A percentile compares a stretch with the other conserved stretches of the same genome.
Evolutionary conservation across 805 yeast genomes (phyloP).

Genomic region (Ogataea corticis): DNA sequence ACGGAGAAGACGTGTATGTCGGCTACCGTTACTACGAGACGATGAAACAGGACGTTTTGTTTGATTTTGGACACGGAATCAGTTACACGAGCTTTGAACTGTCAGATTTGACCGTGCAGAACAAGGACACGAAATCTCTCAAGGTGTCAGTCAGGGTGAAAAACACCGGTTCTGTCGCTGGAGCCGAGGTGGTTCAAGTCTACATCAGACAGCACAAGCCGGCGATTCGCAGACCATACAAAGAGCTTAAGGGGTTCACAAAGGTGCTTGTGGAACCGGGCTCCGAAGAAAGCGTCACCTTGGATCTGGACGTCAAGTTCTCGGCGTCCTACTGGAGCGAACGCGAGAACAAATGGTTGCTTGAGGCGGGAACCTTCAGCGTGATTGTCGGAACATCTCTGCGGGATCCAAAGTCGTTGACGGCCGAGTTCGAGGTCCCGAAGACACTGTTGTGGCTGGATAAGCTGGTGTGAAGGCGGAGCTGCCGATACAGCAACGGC

Average conservation of each 20-base stretch:
- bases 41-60: constrained; percentile 36
- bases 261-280: constrained; percentile 49
- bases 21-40: constrained; percentile 47
- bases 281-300: constrained; percentile 37
- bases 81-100: constrained; percentile 42
- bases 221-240: constrained; percentile 48
- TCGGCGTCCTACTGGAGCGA: constrained; percentile 56
- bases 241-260: constrained; percentile 58
- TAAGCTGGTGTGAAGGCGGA: background rate
- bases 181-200: constrained; percentile 56
- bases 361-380: constrained; percentile 40
- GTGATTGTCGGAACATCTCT: constrained; percentile 12
- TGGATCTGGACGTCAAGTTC: constrained; percentile 44
- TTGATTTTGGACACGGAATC: constrained; percentile 46
- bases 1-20: constrained; percentile 48
- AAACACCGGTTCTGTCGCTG: constrained; percentile 48
- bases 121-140: constrained; percentile 7
- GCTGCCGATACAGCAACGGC: too few species aligned
- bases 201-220: constrained; percentile 41
- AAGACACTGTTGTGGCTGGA: constrained; percentile 1
- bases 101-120: constrained; percentile 33
- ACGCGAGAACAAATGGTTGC: constrained; percentile 47
- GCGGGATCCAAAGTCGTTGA: background rate
- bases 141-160: constrained; percentile 39
- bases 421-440: background rate